Percentiles rank a stretch among this genome's conserved stretches.
Conservation (phyloP, 1,284 basidiomycete genomes). For the Heliocybe sulcata region DNA sequence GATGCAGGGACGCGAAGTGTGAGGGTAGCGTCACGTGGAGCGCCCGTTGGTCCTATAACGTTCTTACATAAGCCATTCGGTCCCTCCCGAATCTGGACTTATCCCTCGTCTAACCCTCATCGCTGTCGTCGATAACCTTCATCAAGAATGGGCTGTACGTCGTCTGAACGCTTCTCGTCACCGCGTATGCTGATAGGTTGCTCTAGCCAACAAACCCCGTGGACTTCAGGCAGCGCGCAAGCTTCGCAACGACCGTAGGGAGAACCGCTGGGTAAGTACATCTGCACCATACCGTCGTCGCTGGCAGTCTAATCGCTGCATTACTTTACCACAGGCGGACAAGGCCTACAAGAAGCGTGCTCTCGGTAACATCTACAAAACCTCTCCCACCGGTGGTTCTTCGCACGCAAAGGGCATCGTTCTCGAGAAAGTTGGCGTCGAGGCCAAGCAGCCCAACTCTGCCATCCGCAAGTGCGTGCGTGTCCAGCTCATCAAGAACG, state of each 20-base stretch:
- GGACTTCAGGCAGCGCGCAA: slow-evolving; percentile 99
- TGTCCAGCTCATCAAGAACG: slow-evolving; percentile 99
- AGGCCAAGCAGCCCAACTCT: slow-evolving; percentile 99
- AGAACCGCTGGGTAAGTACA: slow-evolving; percentile 86
- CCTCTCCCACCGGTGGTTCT: slow-evolving; percentile 98
- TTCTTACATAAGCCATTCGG: slow-evolving; percentile 21
- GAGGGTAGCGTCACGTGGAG: neutral
- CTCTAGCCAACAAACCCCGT: slow-evolving; percentile 91
- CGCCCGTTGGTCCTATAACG: slow-evolving; percentile 18
- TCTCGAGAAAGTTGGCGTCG: slow-evolving; percentile 94
- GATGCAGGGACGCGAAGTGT: neutral
- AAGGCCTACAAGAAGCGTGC: slow-evolving; percentile 99
- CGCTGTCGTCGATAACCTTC: slow-evolving; percentile 32
- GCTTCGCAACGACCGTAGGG: slow-evolving; percentile 90
- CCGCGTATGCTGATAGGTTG: slow-evolving; percentile 14
- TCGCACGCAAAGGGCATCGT: slow-evolving; percentile 99
- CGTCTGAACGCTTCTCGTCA: slow-evolving; percentile 14
- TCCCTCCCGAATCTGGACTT: slow-evolving; percentile 17
- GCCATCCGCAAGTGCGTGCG: slow-evolving; percentile 99
- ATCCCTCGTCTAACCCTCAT: slow-evolving; percentile 9
- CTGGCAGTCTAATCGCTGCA: slow-evolving; percentile 5
- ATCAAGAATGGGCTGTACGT: slow-evolving; percentile 80
- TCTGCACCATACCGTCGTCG: neutral
- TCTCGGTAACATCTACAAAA: slow-evolving; percentile 99
- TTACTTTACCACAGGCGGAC: slow-evolving; percentile 66